These are phyloP conservation scores for Tephrocybe sp. DNA, from an alignment of 768 basidiomycete genomes.

Conservation along the genomic window DNA sequence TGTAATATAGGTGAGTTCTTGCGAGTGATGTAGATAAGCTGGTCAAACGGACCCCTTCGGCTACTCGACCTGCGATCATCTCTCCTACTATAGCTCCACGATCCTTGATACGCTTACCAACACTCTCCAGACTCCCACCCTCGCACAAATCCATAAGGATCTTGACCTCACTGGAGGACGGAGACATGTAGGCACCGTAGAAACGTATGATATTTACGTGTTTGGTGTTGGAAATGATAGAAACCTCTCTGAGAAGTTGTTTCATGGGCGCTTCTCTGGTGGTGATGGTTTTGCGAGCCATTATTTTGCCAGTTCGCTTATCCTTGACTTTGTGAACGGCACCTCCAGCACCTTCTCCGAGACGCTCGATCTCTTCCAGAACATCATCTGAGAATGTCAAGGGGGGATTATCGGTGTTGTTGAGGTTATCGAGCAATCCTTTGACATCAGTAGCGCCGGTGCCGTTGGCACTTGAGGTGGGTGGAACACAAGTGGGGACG, in stretches of 20 bases:
- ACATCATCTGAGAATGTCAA: constrained; percentile 63
- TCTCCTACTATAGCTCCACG: constrained; percentile 79
- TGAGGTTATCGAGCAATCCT: constrained; percentile 35
- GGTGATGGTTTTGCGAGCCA: constrained; percentile 95
- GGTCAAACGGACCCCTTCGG: constrained; percentile 73
- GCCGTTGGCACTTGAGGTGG: constrained; percentile 25
- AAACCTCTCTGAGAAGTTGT: constrained; percentile 90
- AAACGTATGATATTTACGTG: constrained; percentile 89
- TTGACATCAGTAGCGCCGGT: constrained; percentile 35
- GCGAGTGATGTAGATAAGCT: background rate
- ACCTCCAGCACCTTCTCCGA: constrained; percentile 96
- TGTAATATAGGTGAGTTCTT: constrained; percentile 22
- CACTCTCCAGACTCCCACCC: constrained; percentile 85
- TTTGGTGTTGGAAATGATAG: constrained; percentile 80
- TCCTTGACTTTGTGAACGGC: constrained; percentile 94
- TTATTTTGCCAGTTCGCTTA: constrained; percentile 70
- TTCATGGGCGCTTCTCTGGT: constrained; percentile 87
- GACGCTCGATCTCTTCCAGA: constrained; percentile 70
- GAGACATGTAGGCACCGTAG: constrained; percentile 88
- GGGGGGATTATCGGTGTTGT: constrained; percentile 31
- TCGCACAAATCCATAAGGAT: constrained; percentile 92
- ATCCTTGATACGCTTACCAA: constrained; percentile 81
- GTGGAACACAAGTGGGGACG: constrained; percentile 27
- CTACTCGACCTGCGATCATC: constrained; percentile 85
- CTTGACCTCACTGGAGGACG: constrained; percentile 88